Evolutionary conservation across 2,329 filamentous ascomycete genomes (phyloP), one percentile per base, ranked within the genome.

Genomic region (Pyrenochaeta sp.): DNA sequence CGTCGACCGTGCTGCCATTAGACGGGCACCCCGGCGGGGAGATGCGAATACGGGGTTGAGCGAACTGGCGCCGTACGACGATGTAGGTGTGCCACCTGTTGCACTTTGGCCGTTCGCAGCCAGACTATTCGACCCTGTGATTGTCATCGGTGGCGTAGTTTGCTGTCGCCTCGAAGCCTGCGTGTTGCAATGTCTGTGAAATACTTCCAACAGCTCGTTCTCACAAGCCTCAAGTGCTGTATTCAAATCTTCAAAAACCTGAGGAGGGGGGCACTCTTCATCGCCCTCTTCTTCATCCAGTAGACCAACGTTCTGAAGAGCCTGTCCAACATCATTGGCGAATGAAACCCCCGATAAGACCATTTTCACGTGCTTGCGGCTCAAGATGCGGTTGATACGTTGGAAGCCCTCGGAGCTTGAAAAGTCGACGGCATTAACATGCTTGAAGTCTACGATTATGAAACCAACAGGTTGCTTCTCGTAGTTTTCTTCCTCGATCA

Each of bases 321-420:
- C 90, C 47, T 82, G 83, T 6, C 90, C 91, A 10, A 97, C 81
- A 20, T 88, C 83, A 32, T 85, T 86, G 19, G 88, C 82, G 1
- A 90, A 79, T 23, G 90, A 85, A 2, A 97, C 83, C 2, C 92
- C 90, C 39, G 90, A 94, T 44, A 99, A 80, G 10, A 94, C 83
- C 45, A 96, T 82, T 44, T 87, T 82, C 23, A 99, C 89, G 18
- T 85, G 84, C 63, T 90, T 89, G 52, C 86, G 84, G 49, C 85
- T 78, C 3, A 97, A 77, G 14, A 97, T 81, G 15, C 94, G 85
- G 65, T 92, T 94, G 71, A 99, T 91, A 10, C 92, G 88, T 47
- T 89, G 91, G 68, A 99, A 97, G 0, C 90, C 94, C 69, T 99
- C 94, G 1, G 91, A 93, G 1, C 94, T 93, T 0, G 93, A 97